Conservation (phyloP, 805 yeast genomes). For the Barnettozyma populi region DNA sequence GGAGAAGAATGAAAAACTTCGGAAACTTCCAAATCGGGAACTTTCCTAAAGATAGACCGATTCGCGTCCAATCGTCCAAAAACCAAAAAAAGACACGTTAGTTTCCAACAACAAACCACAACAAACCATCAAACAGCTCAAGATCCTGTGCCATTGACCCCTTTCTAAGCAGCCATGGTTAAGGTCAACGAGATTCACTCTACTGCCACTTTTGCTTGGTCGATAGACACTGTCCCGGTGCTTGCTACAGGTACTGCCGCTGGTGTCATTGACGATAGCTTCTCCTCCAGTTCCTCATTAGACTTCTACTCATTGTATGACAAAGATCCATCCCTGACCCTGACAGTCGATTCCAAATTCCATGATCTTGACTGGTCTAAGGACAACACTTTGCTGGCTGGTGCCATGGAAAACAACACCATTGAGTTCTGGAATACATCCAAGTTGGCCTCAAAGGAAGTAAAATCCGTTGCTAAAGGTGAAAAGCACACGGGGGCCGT, state of each 20-base stretch:
- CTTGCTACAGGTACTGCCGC: slow-evolving; percentile 93
- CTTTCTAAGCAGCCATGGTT: slow-evolving; percentile 42
- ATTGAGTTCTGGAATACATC: slow-evolving; percentile 73
- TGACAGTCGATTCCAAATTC: slow-evolving; percentile 56
- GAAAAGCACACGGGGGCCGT: slow-evolving; percentile 65
- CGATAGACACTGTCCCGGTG: slow-evolving; percentile 64
- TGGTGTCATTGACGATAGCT: slow-evolving; percentile 88
- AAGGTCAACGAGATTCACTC: slow-evolving; percentile 77
- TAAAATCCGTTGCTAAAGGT: slow-evolving; percentile 48
- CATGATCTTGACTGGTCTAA: slow-evolving; percentile 82
- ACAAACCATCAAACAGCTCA: background rate
- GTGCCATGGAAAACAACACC: slow-evolving; percentile 81
- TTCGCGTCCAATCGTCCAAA: slow-evolving; percentile 4
- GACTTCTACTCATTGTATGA: slow-evolving; percentile 66
- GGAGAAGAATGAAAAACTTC: background rate
- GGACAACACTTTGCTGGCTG: slow-evolving; percentile 65
- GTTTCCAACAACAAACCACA: slow-evolving; percentile 3
- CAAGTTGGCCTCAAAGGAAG: slow-evolving; percentile 39
- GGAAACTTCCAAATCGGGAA: background rate
- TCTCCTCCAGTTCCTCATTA: slow-evolving; percentile 70
- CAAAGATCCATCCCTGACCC: slow-evolving; percentile 36
- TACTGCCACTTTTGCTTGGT: slow-evolving; percentile 97
- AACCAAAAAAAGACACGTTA: slow-evolving; percentile 6
- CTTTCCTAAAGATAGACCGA: background rate
- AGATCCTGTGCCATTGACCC: slow-evolving; percentile 1